These are phyloP conservation scores for Cyclotella atomus DNA, from an alignment of 108 stramenopile species.

Conservation along the genomic window DNA sequence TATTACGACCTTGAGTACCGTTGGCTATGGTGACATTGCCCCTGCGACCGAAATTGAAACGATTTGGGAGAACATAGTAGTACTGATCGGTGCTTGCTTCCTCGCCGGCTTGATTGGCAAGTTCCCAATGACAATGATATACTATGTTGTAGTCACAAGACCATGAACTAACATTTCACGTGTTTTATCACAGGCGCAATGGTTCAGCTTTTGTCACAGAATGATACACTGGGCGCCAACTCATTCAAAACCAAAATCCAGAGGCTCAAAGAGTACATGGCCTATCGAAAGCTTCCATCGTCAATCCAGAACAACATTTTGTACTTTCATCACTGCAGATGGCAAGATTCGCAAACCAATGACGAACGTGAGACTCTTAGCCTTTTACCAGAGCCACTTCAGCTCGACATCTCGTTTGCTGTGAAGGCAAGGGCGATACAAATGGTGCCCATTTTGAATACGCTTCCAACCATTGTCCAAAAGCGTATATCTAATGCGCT, in stretches of 20 bases:
- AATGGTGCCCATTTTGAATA: constrained; percentile 39
- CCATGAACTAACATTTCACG: constrained; percentile 29
- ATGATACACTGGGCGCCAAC: constrained; percentile 42
- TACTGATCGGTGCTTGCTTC: constrained; percentile 57
- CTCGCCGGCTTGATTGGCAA: constrained; percentile 51
- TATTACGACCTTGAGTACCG: constrained; percentile 54
- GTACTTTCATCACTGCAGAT: constrained; percentile 46
- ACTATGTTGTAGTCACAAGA: background rate
- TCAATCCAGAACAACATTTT: constrained; percentile 41
- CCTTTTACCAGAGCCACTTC: constrained; percentile 53
- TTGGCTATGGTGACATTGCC: constrained; percentile 62
- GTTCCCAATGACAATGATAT: background rate
- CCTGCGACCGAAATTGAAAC: constrained; percentile 59
- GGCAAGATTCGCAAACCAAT: constrained; percentile 33
- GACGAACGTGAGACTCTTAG: constrained; percentile 48
- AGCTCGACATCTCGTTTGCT: constrained; percentile 51
- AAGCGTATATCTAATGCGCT: constrained; percentile 49
- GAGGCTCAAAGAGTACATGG: constrained; percentile 52
- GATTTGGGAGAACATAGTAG: constrained; percentile 46
- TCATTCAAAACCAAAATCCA: constrained; percentile 60
- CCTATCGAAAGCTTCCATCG: constrained; percentile 41
- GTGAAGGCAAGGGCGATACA: constrained; percentile 37
- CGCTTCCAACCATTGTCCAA: constrained; percentile 23
- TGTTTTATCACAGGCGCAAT: background rate
- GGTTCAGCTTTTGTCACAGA: constrained; percentile 11